Percentiles rank a stretch among this genome's conserved stretches.
Evolutionary conservation across 1,284 basidiomycete genomes (phyloP).

Genomic region (Wolfiporia cocos): DNA sequence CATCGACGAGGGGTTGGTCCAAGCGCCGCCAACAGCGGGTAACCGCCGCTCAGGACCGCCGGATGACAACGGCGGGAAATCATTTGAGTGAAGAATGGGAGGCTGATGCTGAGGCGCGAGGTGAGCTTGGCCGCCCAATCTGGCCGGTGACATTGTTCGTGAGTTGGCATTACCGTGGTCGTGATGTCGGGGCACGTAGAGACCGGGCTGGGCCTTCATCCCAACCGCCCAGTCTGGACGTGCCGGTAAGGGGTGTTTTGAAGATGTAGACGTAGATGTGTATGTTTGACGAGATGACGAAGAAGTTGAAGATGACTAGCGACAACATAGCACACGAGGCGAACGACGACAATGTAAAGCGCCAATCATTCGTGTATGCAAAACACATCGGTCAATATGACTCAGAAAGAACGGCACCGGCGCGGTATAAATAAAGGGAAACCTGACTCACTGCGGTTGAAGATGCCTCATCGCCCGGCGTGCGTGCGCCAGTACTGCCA

Average conservation of each 20-base stretch:
- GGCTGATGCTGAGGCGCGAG: constrained; percentile 28
- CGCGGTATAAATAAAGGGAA: constrained; percentile 13
- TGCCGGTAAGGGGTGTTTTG: constrained; percentile 71
- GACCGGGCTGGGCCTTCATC: constrained; percentile 61
- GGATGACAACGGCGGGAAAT: constrained; percentile 67
- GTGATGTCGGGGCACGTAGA: constrained; percentile 39
- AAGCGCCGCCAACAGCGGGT: constrained; percentile 52
- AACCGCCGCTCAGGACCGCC: constrained; percentile 39
- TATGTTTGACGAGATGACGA: constrained; percentile 71
- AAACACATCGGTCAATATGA: constrained; percentile 12
- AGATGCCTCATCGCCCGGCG: constrained; percentile 67
- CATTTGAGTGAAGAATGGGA: constrained; percentile 47
- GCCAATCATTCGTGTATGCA: constrained; percentile 9
- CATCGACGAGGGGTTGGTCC: constrained; percentile 54
- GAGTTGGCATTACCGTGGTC: constrained; percentile 36
- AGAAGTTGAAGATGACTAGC: constrained; percentile 65
- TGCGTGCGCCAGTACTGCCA: constrained; percentile 47
- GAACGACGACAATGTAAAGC: constrained; percentile 7
- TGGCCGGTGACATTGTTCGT: constrained; percentile 36
- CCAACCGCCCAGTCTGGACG: constrained; percentile 84
- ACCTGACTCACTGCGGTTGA: constrained; percentile 60
- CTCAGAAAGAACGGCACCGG: constrained; percentile 10
- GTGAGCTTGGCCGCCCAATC: constrained; percentile 25
- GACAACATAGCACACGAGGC: constrained; percentile 3
- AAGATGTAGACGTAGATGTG: constrained; percentile 64